Conservation (phyloP, 139 green algal genomes). For the Coelastrella sp. region DNA sequence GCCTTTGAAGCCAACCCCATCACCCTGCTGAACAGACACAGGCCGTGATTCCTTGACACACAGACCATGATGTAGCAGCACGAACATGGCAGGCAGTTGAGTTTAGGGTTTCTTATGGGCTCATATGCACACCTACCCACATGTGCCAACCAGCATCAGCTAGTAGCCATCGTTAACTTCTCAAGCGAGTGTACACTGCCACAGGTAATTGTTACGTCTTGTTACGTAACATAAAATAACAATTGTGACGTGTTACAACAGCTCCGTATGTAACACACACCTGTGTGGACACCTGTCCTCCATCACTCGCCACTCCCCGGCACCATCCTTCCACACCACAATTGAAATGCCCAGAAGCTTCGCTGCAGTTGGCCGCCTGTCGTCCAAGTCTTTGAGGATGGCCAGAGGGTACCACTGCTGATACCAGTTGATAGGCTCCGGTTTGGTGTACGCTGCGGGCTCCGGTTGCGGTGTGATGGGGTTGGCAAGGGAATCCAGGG, state of each 20-base stretch:
- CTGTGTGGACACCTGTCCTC: conserved; percentile 64
- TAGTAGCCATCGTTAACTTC: too few species aligned
- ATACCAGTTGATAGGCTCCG: conserved; percentile 39
- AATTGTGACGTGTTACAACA: not conserved
- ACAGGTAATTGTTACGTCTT: too few species aligned
- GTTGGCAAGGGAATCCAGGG: not conserved
- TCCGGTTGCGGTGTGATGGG: not conserved
- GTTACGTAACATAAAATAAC: not conserved
- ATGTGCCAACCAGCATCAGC: too few species aligned
- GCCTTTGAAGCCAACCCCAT: too few species aligned
- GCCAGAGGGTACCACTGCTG: conserved; percentile 50
- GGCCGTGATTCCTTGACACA: too few species aligned
- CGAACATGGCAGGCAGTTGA: too few species aligned
- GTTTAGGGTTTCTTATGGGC: too few species aligned
- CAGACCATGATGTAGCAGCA: too few species aligned
- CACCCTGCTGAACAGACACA: too few species aligned
- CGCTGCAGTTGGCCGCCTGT: conserved; percentile 23
- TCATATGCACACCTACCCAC: too few species aligned
- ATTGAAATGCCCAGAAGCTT: conserved; percentile 52
- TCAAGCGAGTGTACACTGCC: too few species aligned
- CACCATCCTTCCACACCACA: conserved; percentile 56
- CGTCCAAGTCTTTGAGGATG: conserved; percentile 41
- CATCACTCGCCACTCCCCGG: conserved; percentile 49
- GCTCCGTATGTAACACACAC: not conserved
- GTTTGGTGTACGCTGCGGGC: not conserved